Base-by-base conservation (phyloP, 352 stramenopile species). In the Phytophthora sp. region DNA sequence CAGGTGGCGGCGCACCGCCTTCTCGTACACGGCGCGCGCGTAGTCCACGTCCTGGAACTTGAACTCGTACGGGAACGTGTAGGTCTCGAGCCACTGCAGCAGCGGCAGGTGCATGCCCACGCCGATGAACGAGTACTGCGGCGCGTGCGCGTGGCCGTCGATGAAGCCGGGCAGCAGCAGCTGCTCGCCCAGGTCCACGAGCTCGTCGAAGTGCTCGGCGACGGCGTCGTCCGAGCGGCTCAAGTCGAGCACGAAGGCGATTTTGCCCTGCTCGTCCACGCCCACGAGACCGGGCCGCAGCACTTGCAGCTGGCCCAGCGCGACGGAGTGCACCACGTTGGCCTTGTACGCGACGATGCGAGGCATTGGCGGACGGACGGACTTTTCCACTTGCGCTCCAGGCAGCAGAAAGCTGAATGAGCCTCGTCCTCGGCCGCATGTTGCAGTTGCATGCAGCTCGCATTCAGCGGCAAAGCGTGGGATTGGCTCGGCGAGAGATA, bases 91-190 rank as follows among this genome's bases (percentile, higher is more conserved):
- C 96, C 96, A 99, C 30, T 97, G 63, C 41, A 98, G 82, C 30
- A 99, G 77, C 17, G 90, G 90, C 39, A 97, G 62, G 69, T 98
- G 92, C 82, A 97, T 98, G 39, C 92, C 94, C 28, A 97, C 95
- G 23, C 96, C 96, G 13, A 95, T 84, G 66, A 96, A 98, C 15
- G 90, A 85, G 69, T 98, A 95, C 79, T 98, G 95, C 5, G 96
- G 91, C 1, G 96, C 96, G 64, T 99, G 96, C 18, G 92, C 91
- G 64, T 99, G 96, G 17, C 86, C 87, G 67, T 99, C 96, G 21
- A 99, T 78, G 50, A 99, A 97, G 35, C 96, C 96, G 10, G 96
- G 96, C 12, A 98, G 66, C 21, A 98, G 74, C 44, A 99, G 69
- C 21, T 85, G 73, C 28, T 92, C 69, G 27, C 80, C 79, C 15